Percentiles rank a stretch among this genome's conserved stretches.
Evolutionary conservation across 495 filamentous ascomycete species (phyloP).

Genomic region (Astrocystis sublimbata): DNA sequence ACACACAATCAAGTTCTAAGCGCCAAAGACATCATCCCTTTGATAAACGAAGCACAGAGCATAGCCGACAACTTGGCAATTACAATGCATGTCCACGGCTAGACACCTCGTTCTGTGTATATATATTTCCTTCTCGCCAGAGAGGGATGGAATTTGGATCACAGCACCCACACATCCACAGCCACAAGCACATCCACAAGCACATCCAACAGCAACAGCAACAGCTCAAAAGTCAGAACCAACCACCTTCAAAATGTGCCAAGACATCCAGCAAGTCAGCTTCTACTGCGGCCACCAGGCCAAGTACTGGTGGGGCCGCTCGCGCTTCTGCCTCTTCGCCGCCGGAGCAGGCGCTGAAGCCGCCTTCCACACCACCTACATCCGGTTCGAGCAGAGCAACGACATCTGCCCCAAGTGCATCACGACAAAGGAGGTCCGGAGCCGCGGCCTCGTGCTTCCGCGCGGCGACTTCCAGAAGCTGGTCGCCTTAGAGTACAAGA

Average conservation of each 20-base stretch:
- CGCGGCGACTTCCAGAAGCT: background rate
- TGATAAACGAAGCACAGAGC: no score
- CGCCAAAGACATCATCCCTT: no score
- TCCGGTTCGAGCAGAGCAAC: background rate
- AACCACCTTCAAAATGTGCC: slow-evolving; percentile 16
- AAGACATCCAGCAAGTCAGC: slow-evolving; percentile 1
- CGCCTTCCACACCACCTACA: background rate
- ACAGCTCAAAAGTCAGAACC: no score
- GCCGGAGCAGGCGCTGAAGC: background rate
- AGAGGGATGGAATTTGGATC: no score
- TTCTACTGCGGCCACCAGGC: slow-evolving; percentile 9
- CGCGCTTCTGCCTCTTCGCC: slow-evolving; percentile 4
- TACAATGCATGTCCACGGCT: no score
- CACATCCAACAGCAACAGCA: no score
- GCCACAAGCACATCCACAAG: no score
- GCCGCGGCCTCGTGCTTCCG: background rate
- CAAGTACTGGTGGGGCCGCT: background rate
- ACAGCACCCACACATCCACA: no score
- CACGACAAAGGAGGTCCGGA: background rate
- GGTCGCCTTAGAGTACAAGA: background rate
- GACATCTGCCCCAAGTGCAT: background rate
- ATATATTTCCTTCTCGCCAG: no score
- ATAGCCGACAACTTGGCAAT: no score
- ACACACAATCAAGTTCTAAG: no score
- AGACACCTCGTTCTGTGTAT: no score